Evolutionary conservation across 164 flowering plant genomes (phyloP), one percentile per base, ranked within the genome.

Genomic region (Nelumbo lutea): DNA sequence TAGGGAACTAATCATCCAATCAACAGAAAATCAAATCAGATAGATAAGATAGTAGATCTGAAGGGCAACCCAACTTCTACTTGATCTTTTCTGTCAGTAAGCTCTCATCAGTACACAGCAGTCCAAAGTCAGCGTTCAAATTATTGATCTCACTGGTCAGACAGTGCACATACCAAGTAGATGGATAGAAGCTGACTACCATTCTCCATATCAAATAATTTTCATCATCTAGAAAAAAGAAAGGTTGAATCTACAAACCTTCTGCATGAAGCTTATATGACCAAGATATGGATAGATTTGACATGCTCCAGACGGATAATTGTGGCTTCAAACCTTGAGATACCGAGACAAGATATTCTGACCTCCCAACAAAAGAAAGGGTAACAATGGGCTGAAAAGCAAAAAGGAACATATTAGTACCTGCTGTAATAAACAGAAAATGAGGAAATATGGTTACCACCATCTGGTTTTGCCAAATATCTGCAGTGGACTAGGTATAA

Each of bases 271-370:
- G 86, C 76, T 70, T 81, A 79, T 90, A 90, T 11, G 98, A 86
- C 99, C 98, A 96, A 6, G 83, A 78, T 65, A 72, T n/a, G 51
- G 90, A 80, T 47, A 89, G 79, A 74, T 78, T 85, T 69, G 95
- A 87, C 85, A 88, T 57, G 61, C 79, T 84, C 99, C 99, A 96
- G n/a, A 96, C 79, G 63, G 85, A 84, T 42, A 96, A 70, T 67
- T 88, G 90, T 13, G 96, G 84, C 40, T 75, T 82, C 67, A 87
- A 82, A 70, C 86, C 91, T 45, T 65, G 71, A 9, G 96, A 89
- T 64, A 83, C 73, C 27, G 97, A 82, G 58, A 93, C 89, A 68
- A 96, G 85, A 77, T 81, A 85, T 42, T 86, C 85, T 2, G 96
- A 85, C 58, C 82, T 86, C 60, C 97, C 94, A 70, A 80, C 81